A percentile compares a stretch with the other conserved stretches of the same genome.
Conservation (phyloP, 176 grass and related monocot species). For the sorghum (Sorghum bicolor) region Sorghum_bicolor_NCBIv3 NC_012870.2:32399001-32399500, state of each 20-base stretch:
- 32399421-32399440: constrained; percentile 29
- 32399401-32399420: constrained; percentile 58
- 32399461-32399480: constrained; percentile 9
- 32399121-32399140: background rate
- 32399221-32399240: constrained; percentile 79
- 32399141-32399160: too few relatives aligned
- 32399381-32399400: constrained; percentile 77
- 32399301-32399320: constrained; percentile 44
- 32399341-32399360: constrained; percentile 89
- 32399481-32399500: constrained; percentile 41
- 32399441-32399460: constrained; percentile 24
- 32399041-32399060: constrained; percentile 55
- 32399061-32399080: constrained; percentile 63
- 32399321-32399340: constrained; percentile 62
- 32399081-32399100: background rate
- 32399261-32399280: background rate
- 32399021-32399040: constrained; percentile 63
- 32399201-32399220: background rate
- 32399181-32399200: too few relatives aligned
- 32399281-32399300: constrained; percentile 36
- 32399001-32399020: constrained; percentile 58
- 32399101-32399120: background rate
- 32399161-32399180: too few relatives aligned
- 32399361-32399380: constrained; percentile 78
- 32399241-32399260: constrained; percentile 64